Evolutionary conservation across 768 basidiomycete genomes (phyloP).

Genomic region (Psilocybe cubensis): DNA sequence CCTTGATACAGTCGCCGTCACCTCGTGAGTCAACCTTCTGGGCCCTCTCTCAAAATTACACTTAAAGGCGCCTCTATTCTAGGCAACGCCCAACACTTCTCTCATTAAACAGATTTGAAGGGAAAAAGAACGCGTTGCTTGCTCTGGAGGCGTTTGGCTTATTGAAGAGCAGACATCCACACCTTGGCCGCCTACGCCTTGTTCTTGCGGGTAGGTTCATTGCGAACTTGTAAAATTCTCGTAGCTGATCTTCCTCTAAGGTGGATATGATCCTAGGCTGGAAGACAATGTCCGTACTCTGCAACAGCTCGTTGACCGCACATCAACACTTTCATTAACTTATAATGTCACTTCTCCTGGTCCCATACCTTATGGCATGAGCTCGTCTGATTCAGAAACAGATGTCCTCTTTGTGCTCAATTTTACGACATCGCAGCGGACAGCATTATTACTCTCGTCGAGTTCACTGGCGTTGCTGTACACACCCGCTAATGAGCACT

Average conservation of each 20-base stretch:
- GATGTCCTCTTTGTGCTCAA: constrained; percentile 91
- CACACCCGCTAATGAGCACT: constrained; percentile 95
- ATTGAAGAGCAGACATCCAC: constrained; percentile 35
- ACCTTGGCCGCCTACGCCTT: constrained; percentile 55
- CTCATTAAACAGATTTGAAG: constrained; percentile 94
- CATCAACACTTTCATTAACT: constrained; percentile 56
- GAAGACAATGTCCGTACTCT: constrained; percentile 83
- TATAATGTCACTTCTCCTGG: constrained; percentile 59
- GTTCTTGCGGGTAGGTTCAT: constrained; percentile 70
- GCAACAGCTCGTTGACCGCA: constrained; percentile 59
- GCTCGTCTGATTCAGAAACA: constrained; percentile 43
- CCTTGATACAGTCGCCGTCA: constrained; percentile 55
- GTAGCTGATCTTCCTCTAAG: constrained; percentile 36
- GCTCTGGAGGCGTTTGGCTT: constrained; percentile 80
- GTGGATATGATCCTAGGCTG: constrained; percentile 89
- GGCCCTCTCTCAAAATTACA: background rate
- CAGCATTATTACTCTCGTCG: constrained; percentile 70
- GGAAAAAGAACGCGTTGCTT: constrained; percentile 88
- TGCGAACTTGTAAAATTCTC: background rate
- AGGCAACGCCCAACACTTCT: constrained; percentile 75
- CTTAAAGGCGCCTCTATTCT: background rate
- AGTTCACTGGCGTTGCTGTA: constrained; percentile 82
- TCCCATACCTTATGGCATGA: constrained; percentile 36
- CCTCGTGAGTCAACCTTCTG: constrained; percentile 54
- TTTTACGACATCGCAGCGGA: constrained; percentile 84